Evolutionary conservation across 2,329 filamentous ascomycete genomes (phyloP).

Genomic region (Whalleya microplaca): DNA sequence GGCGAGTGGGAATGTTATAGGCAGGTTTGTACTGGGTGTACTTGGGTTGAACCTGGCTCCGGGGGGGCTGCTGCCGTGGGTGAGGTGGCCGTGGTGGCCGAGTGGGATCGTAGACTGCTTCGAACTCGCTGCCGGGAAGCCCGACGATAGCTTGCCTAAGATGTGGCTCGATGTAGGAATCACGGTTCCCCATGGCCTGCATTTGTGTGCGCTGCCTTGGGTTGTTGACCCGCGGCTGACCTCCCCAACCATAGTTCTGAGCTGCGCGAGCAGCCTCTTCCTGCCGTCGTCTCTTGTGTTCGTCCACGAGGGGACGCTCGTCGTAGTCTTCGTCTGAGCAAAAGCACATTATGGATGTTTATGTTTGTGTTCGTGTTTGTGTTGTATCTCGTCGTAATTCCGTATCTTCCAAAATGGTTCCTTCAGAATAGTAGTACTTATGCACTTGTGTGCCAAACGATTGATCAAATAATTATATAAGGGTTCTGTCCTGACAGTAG

Average conservation of each 20-base stretch:
- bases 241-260: constrained; percentile 26
- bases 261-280: constrained; percentile 22
- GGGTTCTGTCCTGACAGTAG: neutral
- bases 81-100: no score
- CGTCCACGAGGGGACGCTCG: neutral
- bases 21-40: neutral
- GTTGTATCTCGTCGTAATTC: neutral
- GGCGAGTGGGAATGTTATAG: no score
- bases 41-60: constrained; percentile 1
- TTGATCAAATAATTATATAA: neutral
- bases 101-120: constrained; percentile 22
- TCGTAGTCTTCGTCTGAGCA: constrained; percentile 17
- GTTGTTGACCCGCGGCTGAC: neutral
- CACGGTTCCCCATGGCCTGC: constrained; percentile 12
- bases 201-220: neutral
- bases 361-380: neutral
- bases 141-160: constrained; percentile 15
- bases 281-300: constrained; percentile 17
- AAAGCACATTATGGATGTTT: constrained; percentile 19
- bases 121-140: constrained; percentile 27
- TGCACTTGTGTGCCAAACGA: neutral
- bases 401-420: no score
- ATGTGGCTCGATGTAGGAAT: constrained; percentile 27
- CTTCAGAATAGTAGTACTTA: neutral
- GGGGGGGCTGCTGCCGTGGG: no score